These are phyloP conservation scores for Hyphopichia fennica DNA, from an alignment of 1,139 yeast genomes.

Conservation along the genomic window DNA sequence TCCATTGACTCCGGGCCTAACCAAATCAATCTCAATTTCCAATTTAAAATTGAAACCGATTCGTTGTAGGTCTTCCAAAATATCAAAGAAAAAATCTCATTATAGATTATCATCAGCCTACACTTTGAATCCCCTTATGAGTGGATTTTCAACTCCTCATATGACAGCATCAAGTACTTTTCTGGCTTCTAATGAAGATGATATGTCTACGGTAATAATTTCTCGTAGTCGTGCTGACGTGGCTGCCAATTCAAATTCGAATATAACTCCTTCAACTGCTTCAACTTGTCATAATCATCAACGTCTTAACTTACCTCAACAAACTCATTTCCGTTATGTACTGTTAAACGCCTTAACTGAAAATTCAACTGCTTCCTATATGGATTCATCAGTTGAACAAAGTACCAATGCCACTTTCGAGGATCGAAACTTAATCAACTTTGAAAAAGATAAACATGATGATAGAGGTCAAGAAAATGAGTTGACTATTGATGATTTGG, in stretches of 20 bases:
- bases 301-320: background rate
- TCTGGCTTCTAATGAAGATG: background rate
- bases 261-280: background rate
- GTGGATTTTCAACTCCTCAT: slow-evolving; percentile 5
- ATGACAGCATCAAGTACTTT: background rate
- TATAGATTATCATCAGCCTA: slow-evolving; percentile 42
- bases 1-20: slow-evolving; percentile 14
- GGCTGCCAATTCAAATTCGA: slow-evolving; percentile 6
- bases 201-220: background rate
- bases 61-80: slow-evolving; percentile 31
- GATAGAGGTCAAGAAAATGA: slow-evolving; percentile 1
- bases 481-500: slow-evolving; percentile 9
- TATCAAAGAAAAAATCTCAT: slow-evolving; percentile 42
- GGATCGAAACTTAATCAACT: background rate
- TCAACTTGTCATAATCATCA: background rate
- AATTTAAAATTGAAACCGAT: slow-evolving; percentile 43
- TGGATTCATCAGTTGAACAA: slow-evolving; percentile 1
- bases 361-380: background rate
- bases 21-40: slow-evolving; percentile 32
- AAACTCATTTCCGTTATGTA: background rate
- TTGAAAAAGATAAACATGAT: background rate
- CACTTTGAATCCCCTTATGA: slow-evolving; percentile 36
- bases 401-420: background rate
- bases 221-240: background rate
- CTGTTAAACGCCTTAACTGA: slow-evolving; percentile 1